Base-by-base conservation (phyloP, 108 stramenopile species). In the Cyclotella distinguenda region DNA sequence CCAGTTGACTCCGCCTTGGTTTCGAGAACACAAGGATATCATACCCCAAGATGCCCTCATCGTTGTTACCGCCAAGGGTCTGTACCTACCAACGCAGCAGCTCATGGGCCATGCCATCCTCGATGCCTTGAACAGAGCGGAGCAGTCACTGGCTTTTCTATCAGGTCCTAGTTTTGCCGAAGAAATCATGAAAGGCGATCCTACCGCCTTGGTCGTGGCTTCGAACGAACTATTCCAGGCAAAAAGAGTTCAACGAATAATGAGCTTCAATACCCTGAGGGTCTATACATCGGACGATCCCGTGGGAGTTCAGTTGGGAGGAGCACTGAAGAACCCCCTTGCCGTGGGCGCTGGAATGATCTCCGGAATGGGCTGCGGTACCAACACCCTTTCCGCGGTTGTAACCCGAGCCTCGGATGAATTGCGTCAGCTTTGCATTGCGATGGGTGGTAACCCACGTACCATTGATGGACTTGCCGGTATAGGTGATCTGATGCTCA, bases 321-420 rank as follows among this genome's bases (percentile, higher is more conserved):
- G 94, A 13, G 90, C 94, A 1, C 69, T 95, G 16, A 95, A 95
- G 66, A 95, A 95, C 55, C 89, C 89, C 0, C 56, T 92, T 62
- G 93, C 93, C 11, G 87, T 95, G 16, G 93, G 89, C 25, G 88
- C 91, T 0, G 94, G 94, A 3, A 84, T 93, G 75, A 78, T 91
- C 46, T 82, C 87, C 12, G 94, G 90, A 18, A 57, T 79, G 51
- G 87, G 85, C 0, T 83, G 84, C 53, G 94, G 94, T 18, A 83
- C 86, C 53, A 95, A 95, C 46, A 90, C 94, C n/a, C 80, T 91
- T 56, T 84, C 94, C 8, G 90, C 87, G 19, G 69, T 82, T 16
- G 83, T 95, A 25, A 91, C 91, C 1, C 74, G 91, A n/a, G 85
- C 90, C 6, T 76, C 81, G 9, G 60, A 69, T 34, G 94, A 95